Percentiles rank a stretch among this genome's conserved stretches.
These are phyloP conservation scores for Cyberlindnera euphorbiiphila DNA, from an alignment of 805 yeast genomes.

Conservation along the genomic window DNA sequence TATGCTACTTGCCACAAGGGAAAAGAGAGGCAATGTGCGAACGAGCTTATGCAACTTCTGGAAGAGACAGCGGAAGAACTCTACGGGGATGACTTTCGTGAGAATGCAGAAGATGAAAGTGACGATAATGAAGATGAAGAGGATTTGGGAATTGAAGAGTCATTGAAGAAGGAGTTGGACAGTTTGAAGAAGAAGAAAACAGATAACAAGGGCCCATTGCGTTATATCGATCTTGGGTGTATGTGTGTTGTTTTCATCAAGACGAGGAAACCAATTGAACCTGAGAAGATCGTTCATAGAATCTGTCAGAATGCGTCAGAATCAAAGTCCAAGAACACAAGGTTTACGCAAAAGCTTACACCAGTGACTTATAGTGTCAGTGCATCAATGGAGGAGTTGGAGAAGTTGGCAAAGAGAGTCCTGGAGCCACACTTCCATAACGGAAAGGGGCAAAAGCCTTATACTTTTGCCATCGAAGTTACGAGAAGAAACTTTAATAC, in stretches of 20 bases:
- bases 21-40: slow-evolving; percentile 72
- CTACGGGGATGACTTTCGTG: slow-evolving; percentile 35
- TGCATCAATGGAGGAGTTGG: slow-evolving; percentile 65
- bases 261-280: slow-evolving; percentile 72
- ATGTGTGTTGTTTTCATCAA: slow-evolving; percentile 86
- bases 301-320: slow-evolving; percentile 59
- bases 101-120: slow-evolving; percentile 29
- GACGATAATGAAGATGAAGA: slow-evolving; percentile 30
- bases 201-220: slow-evolving; percentile 44
- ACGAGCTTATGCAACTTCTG: slow-evolving; percentile 61
- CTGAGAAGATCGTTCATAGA: slow-evolving; percentile 62
- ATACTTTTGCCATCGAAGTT: slow-evolving; percentile 76
- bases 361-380: slow-evolving; percentile 77
- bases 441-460: slow-evolving; percentile 32
- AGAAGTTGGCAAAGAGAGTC: slow-evolving; percentile 54
- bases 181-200: slow-evolving; percentile 38
- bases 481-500: slow-evolving; percentile 74
- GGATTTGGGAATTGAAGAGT: slow-evolving; percentile 67
- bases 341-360: slow-evolving; percentile 72
- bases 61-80: slow-evolving; percentile 47
- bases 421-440: slow-evolving; percentile 65
- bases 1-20: slow-evolving; percentile 87
- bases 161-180: slow-evolving; percentile 65
- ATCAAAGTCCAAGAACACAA: slow-evolving; percentile 52
- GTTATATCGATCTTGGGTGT: slow-evolving; percentile 63